phyloP scores from a whole-genome alignment of 2,329 filamentous ascomycete species.

The Claviceps pazoutovae region DNA sequence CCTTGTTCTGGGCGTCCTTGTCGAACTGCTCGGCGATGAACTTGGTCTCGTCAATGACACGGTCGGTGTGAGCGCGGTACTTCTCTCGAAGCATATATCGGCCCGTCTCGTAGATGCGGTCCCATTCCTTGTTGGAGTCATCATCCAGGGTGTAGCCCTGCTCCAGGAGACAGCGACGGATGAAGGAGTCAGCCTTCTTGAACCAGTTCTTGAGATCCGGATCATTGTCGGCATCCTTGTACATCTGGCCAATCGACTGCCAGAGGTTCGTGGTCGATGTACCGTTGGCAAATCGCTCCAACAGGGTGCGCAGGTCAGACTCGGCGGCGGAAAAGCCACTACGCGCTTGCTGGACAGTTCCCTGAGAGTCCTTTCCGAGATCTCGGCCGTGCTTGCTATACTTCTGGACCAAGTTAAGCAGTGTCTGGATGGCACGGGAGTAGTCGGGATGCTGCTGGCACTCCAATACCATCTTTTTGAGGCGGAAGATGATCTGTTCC shows the following conservation, averaged over 20 bases:
- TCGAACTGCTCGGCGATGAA: constrained; percentile 85
- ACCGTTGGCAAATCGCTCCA: constrained; percentile 91
- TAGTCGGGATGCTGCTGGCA: constrained; percentile 94
- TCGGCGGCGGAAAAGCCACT: constrained; percentile 57
- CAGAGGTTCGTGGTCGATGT: constrained; percentile 82
- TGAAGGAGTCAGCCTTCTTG: constrained; percentile 58
- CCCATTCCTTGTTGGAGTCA: constrained; percentile 65
- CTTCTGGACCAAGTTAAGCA: constrained; percentile 70
- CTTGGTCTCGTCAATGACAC: constrained; percentile 76
- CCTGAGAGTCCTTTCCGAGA: constrained; percentile 48
- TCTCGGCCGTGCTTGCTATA: constrained; percentile 65
- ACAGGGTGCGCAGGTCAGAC: constrained; percentile 61
- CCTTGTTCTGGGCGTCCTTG: constrained; percentile 71
- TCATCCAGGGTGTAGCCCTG: constrained; percentile 87
- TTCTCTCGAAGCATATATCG: constrained; percentile 77
- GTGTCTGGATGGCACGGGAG: constrained; percentile 75
- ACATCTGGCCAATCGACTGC: constrained; percentile 71
- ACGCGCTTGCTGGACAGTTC: constrained; percentile 60
- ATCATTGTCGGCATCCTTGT: constrained; percentile 74
- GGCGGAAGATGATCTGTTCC: constrained; percentile 77
- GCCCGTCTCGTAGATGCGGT: constrained; percentile 71
- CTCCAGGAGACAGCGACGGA: constrained; percentile 73
- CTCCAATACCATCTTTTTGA: constrained; percentile 96
- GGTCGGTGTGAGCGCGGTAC: constrained; percentile 75
- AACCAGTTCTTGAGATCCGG: constrained; percentile 85